These are phyloP conservation scores for Macrotyloma uniflorum DNA, from an alignment of 306 rosid genomes.

Conservation along the genomic window DNA sequence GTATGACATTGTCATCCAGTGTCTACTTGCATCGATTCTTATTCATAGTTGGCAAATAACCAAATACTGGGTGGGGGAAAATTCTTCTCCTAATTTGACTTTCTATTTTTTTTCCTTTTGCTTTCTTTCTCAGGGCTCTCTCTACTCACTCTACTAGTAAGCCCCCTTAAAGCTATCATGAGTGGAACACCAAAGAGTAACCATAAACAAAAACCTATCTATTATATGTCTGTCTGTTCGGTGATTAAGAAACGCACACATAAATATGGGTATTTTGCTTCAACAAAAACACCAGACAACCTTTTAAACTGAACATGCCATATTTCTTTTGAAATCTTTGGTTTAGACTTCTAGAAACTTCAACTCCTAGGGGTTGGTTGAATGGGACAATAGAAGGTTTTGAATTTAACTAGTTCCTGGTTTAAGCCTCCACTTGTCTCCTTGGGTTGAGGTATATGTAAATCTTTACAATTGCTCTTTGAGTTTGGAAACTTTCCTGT, in stretches of 20 bases:
- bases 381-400: not conserved
- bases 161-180: not conserved
- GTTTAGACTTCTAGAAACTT: not conserved
- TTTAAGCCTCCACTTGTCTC: not conserved
- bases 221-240: not conserved
- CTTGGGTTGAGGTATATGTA: not conserved
- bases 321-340: not conserved
- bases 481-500: not conserved
- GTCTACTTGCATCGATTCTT: not conserved
- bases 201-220: not conserved
- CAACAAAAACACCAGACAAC: not conserved
- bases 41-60: not conserved
- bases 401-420: not conserved
- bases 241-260: not conserved
- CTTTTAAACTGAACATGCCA: not conserved
- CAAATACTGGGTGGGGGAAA: not conserved
- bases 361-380: not conserved
- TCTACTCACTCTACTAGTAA: not conserved
- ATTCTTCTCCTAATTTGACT: constrained; percentile 7
- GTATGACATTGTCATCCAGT: not conserved
- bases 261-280: constrained; percentile 1
- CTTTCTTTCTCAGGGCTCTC: not conserved
- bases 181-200: not conserved
- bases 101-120: not conserved
- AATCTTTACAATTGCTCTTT: not conserved